phyloP scores from a whole-genome alignment of 1,284 basidiomycete species.

The Pyrrhoderma noxium region DNA sequence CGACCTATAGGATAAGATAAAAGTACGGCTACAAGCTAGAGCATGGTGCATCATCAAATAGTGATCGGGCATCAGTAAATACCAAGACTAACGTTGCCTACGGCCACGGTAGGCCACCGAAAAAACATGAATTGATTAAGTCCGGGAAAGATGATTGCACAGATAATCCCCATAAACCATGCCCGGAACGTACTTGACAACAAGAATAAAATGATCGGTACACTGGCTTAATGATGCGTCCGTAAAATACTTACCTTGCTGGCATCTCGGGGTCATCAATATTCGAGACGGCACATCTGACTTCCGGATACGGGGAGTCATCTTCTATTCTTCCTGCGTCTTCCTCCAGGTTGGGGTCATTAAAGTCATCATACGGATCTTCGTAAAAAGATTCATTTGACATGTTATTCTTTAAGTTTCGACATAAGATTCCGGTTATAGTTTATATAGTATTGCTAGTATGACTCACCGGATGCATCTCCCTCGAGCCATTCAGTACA shows the following conservation, averaged over 20 bases:
- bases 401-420: neutral
- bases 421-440: neutral
- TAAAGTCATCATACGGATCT: conserved; percentile 10
- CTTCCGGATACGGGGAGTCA: conserved; percentile 21
- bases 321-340: conserved; percentile 17
- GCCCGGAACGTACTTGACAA: conserved; percentile 29
- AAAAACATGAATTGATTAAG: conserved; percentile 30
- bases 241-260: conserved; percentile 4
- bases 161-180: conserved; percentile 31
- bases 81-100: conserved; percentile 18
- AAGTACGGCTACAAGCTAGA: conserved; percentile 22
- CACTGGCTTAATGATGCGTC: neutral
- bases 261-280: conserved; percentile 19
- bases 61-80: conserved; percentile 23
- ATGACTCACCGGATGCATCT: conserved; percentile 12
- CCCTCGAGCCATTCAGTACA: conserved; percentile 3
- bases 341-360: conserved; percentile 17
- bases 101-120: conserved; percentile 23
- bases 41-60: neutral
- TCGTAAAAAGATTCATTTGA: conserved; percentile 12
- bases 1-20: conserved; percentile 25
- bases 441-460: neutral
- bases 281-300: conserved; percentile 21
- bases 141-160: conserved; percentile 27
- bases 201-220: neutral